A percentile compares a stretch with the other conserved stretches of the same genome.
phyloP scores from a whole-genome alignment of 345 rosid genomes.

The Citrus mangshanensis region DNA sequence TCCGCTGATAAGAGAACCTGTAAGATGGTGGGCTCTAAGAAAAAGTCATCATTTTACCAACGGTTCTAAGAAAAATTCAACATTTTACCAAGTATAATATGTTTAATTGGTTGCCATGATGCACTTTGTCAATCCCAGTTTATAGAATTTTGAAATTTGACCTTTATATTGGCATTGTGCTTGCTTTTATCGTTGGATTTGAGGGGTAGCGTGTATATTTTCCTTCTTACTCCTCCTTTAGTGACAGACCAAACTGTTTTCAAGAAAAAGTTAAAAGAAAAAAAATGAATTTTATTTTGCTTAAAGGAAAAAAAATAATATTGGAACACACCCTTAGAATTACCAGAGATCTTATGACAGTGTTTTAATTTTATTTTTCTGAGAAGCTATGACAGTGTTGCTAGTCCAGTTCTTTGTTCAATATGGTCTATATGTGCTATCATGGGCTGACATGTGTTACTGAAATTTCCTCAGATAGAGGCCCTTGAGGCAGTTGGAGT shows the following conservation, averaged over 20 bases:
- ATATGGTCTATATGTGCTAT: not conserved
- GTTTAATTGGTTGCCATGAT: not conserved
- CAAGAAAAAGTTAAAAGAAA: not conserved
- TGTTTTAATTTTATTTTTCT: not conserved
- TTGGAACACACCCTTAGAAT: too few relatives aligned
- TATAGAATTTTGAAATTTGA: not conserved
- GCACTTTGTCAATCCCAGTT: not conserved
- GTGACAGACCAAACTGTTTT: not conserved
- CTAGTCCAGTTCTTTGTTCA: not conserved
- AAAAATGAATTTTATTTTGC: not conserved
- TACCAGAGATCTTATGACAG: not conserved
- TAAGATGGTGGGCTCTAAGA: not conserved
- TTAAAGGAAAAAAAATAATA: not conserved
- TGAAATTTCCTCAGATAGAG: constrained; percentile 58
- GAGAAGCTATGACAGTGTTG: not conserved
- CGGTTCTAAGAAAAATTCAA: constrained; percentile 1
- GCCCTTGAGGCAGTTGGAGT: constrained; percentile 97
- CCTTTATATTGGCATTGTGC: not conserved
- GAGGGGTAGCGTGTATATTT: not conserved
- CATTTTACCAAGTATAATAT: not conserved
- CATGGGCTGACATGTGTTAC: not conserved
- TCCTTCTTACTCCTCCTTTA: not conserved
- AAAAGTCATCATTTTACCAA: not conserved
- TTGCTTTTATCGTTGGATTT: not conserved
- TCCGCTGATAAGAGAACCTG: not conserved